These are phyloP conservation scores for Zymoseptoria pseudotritici DNA, from an alignment of 2,329 filamentous ascomycete species.

Conservation along the genomic window DNA sequence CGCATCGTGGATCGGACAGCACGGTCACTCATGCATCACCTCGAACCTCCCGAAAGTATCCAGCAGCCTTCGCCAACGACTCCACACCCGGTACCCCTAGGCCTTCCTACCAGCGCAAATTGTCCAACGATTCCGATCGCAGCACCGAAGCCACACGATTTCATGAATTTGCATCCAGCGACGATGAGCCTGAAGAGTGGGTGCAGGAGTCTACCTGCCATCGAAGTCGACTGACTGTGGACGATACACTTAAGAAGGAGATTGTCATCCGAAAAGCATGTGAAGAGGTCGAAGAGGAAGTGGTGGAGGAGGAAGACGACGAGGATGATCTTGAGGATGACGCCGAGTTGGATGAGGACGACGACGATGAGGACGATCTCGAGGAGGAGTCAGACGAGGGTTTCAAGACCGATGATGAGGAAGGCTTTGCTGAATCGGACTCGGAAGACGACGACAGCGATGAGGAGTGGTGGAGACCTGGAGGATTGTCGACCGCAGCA, in stretches of 20 bases:
- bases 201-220: conserved; percentile 62
- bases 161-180: conserved; percentile 84
- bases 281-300: conserved; percentile 88
- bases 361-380: conserved; percentile 54
- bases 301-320: conserved; percentile 55
- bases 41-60: conserved; percentile 34
- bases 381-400: conserved; percentile 53
- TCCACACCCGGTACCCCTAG: conserved; percentile 20
- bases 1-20: conserved; percentile 44
- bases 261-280: conserved; percentile 77
- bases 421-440: conserved; percentile 63
- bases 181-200: conserved; percentile 83
- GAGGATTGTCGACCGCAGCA: conserved; percentile 44
- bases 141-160: conserved; percentile 58
- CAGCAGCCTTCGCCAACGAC: conserved; percentile 13
- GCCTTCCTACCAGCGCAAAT: conserved; percentile 24
- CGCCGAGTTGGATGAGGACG: conserved; percentile 42
- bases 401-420: conserved; percentile 74
- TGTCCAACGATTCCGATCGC: conserved; percentile 27
- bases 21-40: conserved; percentile 45
- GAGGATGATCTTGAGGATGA: conserved; percentile 34
- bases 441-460: conserved; percentile 61
- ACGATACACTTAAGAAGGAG: conserved; percentile 84
- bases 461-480: conserved; percentile 62
- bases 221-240: conserved; percentile 70